Percentiles rank a stretch among this genome's conserved stretches.
Evolutionary conservation across 495 filamentous ascomycete genomes (phyloP).

Genomic region (Lasiosphaeria hispida): DNA sequence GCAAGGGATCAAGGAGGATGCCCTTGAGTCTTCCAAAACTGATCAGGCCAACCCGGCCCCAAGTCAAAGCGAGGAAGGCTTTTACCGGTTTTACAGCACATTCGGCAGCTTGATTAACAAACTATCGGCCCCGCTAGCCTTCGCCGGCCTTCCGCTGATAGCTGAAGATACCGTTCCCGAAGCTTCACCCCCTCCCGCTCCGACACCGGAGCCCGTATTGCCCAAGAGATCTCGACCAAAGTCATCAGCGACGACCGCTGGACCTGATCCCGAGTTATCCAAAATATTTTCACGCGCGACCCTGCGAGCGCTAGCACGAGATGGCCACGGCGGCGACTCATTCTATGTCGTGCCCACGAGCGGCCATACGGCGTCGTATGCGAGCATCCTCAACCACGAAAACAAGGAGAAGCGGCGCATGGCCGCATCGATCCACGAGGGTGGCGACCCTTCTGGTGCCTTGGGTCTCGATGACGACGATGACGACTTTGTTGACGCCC

Average conservation of each 20-base stretch:
- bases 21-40: slow-evolving; percentile 22
- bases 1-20: slow-evolving; percentile 23
- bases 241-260: slow-evolving; percentile 26
- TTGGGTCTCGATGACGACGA: slow-evolving; percentile 46
- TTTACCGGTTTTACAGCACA: slow-evolving; percentile 84
- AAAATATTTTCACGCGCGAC: slow-evolving; percentile 78
- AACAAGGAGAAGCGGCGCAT: slow-evolving; percentile 60
- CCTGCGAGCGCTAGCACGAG: slow-evolving; percentile 59
- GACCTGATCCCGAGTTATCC: slow-evolving; percentile 67
- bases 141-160: slow-evolving; percentile 80
- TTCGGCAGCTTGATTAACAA: slow-evolving; percentile 79
- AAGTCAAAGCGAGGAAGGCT: slow-evolving; percentile 65
- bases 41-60: slow-evolving; percentile 6
- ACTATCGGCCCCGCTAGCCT: slow-evolving; percentile 85
- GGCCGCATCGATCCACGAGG: slow-evolving; percentile 36
- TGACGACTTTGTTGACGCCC: slow-evolving; percentile 83
- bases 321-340: slow-evolving; percentile 61
- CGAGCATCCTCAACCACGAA: slow-evolving; percentile 74
- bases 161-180: slow-evolving; percentile 46
- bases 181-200: slow-evolving; percentile 20
- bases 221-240: slow-evolving; percentile 44
- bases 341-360: slow-evolving; percentile 95
- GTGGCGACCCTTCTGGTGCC: slow-evolving; percentile 19
- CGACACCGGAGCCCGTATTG: slow-evolving; percentile 26
- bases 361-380: slow-evolving; percentile 86